These are phyloP conservation scores for Dujonia santamariae DNA, from an alignment of 1,139 yeast species.

Conservation along the genomic window DNA sequence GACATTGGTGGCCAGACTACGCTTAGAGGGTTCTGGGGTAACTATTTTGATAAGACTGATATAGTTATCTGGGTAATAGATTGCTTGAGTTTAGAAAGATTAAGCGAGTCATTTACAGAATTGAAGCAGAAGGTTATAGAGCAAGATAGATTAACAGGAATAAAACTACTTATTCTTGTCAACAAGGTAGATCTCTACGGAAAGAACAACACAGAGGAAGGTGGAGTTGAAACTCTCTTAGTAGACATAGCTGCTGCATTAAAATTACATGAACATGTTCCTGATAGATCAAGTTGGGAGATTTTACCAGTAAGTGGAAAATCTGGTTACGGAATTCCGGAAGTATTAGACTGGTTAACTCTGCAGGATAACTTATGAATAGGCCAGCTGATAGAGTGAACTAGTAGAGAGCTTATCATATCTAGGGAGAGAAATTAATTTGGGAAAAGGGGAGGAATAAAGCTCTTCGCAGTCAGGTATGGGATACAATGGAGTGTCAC, in stretches of 20 bases:
- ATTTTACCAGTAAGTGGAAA: conserved; percentile 48
- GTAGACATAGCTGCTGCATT: conserved; percentile 12
- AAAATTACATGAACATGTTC: conserved; percentile 21
- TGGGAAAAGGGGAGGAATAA: no score
- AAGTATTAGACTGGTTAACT: conserved; percentile 49
- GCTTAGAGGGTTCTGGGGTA: conserved; percentile 82
- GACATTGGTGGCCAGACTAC: conserved; percentile 88
- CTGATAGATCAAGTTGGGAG: conserved; percentile 29
- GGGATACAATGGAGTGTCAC: no score
- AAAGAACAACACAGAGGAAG: background rate
- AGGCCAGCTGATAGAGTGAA: background rate
- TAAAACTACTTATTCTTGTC: conserved; percentile 52
- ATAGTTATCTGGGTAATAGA: conserved; percentile 93
- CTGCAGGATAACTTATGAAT: background rate
- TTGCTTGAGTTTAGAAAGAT: conserved; percentile 56
- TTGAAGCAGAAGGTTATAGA: conserved; percentile 53
- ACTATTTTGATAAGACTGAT: conserved; percentile 85
- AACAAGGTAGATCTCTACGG: conserved; percentile 55
- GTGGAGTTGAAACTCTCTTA: background rate
- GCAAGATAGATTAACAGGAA: conserved; percentile 70
- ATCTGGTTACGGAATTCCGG: conserved; percentile 47
- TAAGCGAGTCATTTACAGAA: conserved; percentile 64
- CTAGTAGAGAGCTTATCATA: no score
- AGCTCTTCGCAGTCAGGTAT: no score
- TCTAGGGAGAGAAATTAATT: no score